A percentile compares a stretch with the other conserved stretches of the same genome.
Conservation (phyloP, 2,329 filamentous ascomycete genomes). For the Sclerotinia minor region DNA sequence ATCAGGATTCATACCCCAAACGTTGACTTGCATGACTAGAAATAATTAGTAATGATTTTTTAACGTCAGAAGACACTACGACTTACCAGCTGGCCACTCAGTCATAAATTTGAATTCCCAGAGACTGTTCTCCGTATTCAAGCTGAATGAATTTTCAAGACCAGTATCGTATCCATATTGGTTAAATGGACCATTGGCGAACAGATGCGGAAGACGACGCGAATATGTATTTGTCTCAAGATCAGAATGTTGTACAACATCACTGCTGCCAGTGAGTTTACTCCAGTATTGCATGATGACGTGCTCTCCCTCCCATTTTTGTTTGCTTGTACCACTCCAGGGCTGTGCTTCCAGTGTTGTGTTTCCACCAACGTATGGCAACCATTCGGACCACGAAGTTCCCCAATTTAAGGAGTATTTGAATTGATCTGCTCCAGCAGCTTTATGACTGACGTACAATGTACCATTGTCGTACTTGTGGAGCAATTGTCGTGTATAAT, state of each 20-base stretch:
- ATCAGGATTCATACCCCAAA: slow-evolving; percentile 66
- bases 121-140: slow-evolving; percentile 47
- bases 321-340: slow-evolving; percentile 59
- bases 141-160: slow-evolving; percentile 53
- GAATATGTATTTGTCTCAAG: slow-evolving; percentile 44
- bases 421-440: slow-evolving; percentile 61
- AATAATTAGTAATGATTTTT: neutral
- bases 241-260: slow-evolving; percentile 62
- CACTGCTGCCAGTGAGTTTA: slow-evolving; percentile 57
- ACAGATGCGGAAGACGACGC: slow-evolving; percentile 61
- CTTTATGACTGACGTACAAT: slow-evolving; percentile 57
- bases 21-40: slow-evolving; percentile 56
- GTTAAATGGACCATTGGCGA: slow-evolving; percentile 63
- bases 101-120: slow-evolving; percentile 63
- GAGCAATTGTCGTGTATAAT: slow-evolving; percentile 58
- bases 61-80: neutral
- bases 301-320: slow-evolving; percentile 62
- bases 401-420: slow-evolving; percentile 64
- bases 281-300: slow-evolving; percentile 65
- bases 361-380: slow-evolving; percentile 54
- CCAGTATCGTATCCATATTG: slow-evolving; percentile 64
- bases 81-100: slow-evolving; percentile 58
- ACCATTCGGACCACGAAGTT: slow-evolving; percentile 59
- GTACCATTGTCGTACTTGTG: slow-evolving; percentile 46
- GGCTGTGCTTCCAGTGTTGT: slow-evolving; percentile 48